Conservation (phyloP, 805 yeast genomes). For the Pichia manshurica region DNA sequence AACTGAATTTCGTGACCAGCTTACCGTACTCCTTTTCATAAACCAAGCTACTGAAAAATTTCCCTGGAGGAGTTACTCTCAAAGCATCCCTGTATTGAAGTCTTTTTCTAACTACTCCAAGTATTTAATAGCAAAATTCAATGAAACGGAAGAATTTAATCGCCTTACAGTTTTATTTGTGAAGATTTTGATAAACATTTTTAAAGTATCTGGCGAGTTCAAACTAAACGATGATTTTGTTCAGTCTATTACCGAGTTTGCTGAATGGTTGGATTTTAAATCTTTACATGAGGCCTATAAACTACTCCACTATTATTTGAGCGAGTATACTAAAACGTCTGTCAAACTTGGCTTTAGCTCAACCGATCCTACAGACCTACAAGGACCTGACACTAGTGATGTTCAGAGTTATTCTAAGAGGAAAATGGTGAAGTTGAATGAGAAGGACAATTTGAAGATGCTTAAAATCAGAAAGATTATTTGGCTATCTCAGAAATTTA, state of each 20-base stretch:
- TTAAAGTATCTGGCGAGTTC: constrained; percentile 11
- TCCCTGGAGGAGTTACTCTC: constrained; percentile 21
- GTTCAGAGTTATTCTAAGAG: not conserved
- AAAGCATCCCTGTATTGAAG: constrained; percentile 14
- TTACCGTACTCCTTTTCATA: constrained; percentile 22
- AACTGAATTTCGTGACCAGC: constrained; percentile 19
- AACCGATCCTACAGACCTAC: not conserved
- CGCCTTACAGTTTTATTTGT: constrained; percentile 20
- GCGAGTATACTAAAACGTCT: constrained; percentile 4
- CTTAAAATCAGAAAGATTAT: constrained; percentile 26
- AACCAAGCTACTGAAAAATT: constrained; percentile 22
- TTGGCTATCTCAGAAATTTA: constrained; percentile 29
- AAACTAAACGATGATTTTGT: constrained; percentile 17
- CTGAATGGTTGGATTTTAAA: constrained; percentile 10
- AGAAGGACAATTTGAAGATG: constrained; percentile 15
- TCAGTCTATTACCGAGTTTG: constrained; percentile 14
- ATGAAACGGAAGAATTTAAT: constrained; percentile 5
- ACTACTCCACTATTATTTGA: not conserved
- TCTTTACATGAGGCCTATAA: not conserved
- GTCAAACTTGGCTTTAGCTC: constrained; percentile 4
- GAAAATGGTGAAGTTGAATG: not conserved
- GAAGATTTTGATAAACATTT: constrained; percentile 20
- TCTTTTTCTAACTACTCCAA: constrained; percentile 16
- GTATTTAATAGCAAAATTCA: not conserved
- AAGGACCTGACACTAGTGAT: not conserved